phyloP scores from a whole-genome alignment of 805 yeast genomes.

The Ogataea methanolica region DNA sequence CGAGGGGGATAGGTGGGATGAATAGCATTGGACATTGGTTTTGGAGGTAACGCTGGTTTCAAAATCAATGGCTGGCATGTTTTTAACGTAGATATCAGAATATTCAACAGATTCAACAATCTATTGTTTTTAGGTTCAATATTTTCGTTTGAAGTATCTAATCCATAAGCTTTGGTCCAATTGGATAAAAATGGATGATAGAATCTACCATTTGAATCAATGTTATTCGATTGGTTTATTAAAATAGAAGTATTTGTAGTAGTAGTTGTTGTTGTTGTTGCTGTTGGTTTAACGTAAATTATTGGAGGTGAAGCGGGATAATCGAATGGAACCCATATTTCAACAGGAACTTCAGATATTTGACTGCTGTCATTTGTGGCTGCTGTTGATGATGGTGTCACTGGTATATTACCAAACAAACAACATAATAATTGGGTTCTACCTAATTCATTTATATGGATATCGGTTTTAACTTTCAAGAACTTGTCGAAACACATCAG shows the following conservation, averaged over 20 bases:
- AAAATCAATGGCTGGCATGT: constrained; percentile 12
- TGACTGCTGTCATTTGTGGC: constrained; percentile 21
- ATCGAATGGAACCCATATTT: constrained; percentile 70
- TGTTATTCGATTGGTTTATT: constrained; percentile 56
- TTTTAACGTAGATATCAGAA: constrained; percentile 16
- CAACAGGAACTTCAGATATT: constrained; percentile 44
- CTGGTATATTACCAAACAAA: constrained; percentile 53
- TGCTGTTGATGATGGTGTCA: not conserved
- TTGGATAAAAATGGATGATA: constrained; percentile 63
- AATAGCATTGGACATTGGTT: constrained; percentile 11
- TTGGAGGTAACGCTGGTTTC: constrained; percentile 39
- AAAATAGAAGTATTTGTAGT: constrained; percentile 33
- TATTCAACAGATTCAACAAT: constrained; percentile 19
- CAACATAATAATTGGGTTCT: constrained; percentile 54
- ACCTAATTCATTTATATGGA: constrained; percentile 56
- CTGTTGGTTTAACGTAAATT: constrained; percentile 41
- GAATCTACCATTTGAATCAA: constrained; percentile 68
- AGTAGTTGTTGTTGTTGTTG: constrained; percentile 28
- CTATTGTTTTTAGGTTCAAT: constrained; percentile 24
- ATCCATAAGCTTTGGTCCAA: constrained; percentile 38
- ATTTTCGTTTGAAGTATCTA: constrained; percentile 21
- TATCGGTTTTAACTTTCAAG: constrained; percentile 66
- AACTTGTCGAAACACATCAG: constrained; percentile 43
- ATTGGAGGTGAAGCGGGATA: constrained; percentile 70
- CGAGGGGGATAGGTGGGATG: constrained; percentile 4